Evolutionary conservation across 352 stramenopile genomes (phyloP).

Genomic region (Saprolegnia parasitica): DNA sequence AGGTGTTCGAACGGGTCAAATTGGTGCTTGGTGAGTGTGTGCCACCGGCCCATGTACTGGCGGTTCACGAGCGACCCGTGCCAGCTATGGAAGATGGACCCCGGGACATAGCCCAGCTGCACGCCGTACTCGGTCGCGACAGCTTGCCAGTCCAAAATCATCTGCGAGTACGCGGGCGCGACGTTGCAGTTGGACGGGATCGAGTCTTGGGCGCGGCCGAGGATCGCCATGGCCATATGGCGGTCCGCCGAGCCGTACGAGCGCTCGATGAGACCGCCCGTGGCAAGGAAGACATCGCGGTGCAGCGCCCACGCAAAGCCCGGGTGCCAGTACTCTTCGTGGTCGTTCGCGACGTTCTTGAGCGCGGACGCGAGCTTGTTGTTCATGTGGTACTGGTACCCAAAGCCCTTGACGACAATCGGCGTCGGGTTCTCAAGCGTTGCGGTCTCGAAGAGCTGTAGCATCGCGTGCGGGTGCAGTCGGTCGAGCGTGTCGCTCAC

Average conservation of each 20-base stretch:
- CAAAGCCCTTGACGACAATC: conserved; percentile 5
- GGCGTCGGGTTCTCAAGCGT: conserved; percentile 11
- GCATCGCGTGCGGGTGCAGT: conserved; percentile 8
- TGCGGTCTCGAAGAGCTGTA: conserved; percentile 5
- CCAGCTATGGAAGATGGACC: conserved; percentile 8
- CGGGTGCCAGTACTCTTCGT: conserved; percentile 4
- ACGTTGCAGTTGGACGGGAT: background rate
- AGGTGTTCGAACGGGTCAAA: conserved; percentile 9
- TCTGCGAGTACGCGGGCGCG: background rate
- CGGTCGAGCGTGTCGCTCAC: conserved; percentile 1
- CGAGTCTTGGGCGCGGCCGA: conserved; percentile 8
- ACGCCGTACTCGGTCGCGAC: conserved; percentile 7
- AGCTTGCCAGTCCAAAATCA: conserved; percentile 12
- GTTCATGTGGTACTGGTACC: conserved; percentile 16
- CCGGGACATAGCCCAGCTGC: background rate
- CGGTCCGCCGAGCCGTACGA: conserved; percentile 6
- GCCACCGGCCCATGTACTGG: conserved; percentile 11
- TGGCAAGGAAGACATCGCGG: conserved; percentile 1
- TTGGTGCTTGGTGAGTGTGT: background rate
- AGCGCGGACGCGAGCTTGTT: conserved; percentile 14
- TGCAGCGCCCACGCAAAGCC: conserved; percentile 15
- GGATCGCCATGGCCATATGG: conserved; percentile 12
- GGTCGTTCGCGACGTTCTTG: conserved; percentile 8
- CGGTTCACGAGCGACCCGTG: conserved; percentile 7
- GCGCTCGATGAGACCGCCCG: conserved; percentile 5